A percentile compares a stretch with the other conserved stretches of the same genome.
These are phyloP conservation scores for Caryopteris hybrid DNA, from an alignment of 305 asterid species.

Conservation along the genomic window DNA sequence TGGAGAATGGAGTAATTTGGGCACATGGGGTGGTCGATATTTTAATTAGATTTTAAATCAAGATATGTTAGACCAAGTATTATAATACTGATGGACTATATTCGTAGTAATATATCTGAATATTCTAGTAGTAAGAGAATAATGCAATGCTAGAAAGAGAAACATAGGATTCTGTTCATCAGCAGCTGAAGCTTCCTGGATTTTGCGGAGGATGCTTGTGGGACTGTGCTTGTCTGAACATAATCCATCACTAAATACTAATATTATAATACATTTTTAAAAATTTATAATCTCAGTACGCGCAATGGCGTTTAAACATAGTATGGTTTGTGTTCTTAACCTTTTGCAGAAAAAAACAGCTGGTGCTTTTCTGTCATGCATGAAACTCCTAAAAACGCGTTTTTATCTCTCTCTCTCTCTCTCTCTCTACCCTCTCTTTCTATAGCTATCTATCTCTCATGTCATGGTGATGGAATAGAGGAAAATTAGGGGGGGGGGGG, in stretches of 20 bases:
- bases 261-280: not conserved
- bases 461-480: not conserved
- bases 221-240: conserved; percentile 16
- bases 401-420: conserved; percentile 9
- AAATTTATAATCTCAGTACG: conserved; percentile 20
- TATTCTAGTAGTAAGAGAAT: conserved; percentile 12
- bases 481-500: not conserved
- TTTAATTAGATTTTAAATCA: conserved; percentile 10
- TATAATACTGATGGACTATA: conserved; percentile 5
- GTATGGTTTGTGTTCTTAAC: conserved; percentile 6
- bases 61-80: conserved; percentile 22
- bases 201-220: conserved; percentile 28
- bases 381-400: conserved; percentile 45
- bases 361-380: conserved; percentile 68
- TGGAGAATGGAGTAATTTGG: conserved; percentile 20
- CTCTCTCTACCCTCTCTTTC: conserved; percentile 10
- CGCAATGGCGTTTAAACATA: conserved; percentile 29
- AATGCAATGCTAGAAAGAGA: conserved; percentile 17
- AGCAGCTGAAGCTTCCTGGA: conserved; percentile 76
- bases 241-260: conserved; percentile 1
- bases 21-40: conserved; percentile 22
- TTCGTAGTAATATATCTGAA: conserved; percentile 9
- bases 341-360: conserved; percentile 40
- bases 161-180: conserved; percentile 40
- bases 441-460: conserved; percentile 7